Evolutionary conservation across 2,329 filamentous ascomycete species (phyloP).

Genomic region (Elsinoe perseae): DNA sequence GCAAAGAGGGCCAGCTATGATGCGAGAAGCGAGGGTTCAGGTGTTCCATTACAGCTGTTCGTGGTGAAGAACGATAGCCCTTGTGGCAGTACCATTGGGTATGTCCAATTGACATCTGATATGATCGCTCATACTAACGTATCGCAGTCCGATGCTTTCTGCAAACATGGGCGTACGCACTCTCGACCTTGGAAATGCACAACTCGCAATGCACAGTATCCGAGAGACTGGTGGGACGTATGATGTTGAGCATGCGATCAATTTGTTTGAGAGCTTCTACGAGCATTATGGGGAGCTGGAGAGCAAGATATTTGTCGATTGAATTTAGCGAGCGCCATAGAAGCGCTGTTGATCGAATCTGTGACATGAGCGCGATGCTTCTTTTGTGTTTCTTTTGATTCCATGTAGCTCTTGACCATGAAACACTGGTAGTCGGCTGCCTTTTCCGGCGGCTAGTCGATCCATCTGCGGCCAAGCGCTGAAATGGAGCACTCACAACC

Average conservation of each 20-base stretch:
- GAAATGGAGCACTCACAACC: constrained; percentile 3
- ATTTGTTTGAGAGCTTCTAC: constrained; percentile 83
- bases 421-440: background rate
- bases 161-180: constrained; percentile 81
- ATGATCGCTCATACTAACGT: background rate
- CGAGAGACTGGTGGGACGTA: constrained; percentile 83
- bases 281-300: constrained; percentile 75
- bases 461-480: constrained; percentile 10
- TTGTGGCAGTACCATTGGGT: constrained; percentile 89
- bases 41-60: constrained; percentile 87
- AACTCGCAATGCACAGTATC: constrained; percentile 95
- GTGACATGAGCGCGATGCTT: constrained; percentile 3
- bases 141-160: constrained; percentile 65
- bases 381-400: background rate
- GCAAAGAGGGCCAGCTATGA: constrained; percentile 41
- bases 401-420: background rate
- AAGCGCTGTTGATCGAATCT: constrained; percentile 10
- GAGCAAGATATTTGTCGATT: constrained; percentile 24
- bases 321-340: constrained; percentile 7
- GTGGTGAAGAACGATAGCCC: constrained; percentile 92
- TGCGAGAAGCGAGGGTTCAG: constrained; percentile 45
- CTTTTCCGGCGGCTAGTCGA: constrained; percentile 9
- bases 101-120: background rate
- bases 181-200: constrained; percentile 85
- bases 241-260: constrained; percentile 79